These are phyloP conservation scores for Marasmius tenuissimus DNA, from an alignment of 1,284 basidiomycete species.

Conservation along the genomic window DNA sequence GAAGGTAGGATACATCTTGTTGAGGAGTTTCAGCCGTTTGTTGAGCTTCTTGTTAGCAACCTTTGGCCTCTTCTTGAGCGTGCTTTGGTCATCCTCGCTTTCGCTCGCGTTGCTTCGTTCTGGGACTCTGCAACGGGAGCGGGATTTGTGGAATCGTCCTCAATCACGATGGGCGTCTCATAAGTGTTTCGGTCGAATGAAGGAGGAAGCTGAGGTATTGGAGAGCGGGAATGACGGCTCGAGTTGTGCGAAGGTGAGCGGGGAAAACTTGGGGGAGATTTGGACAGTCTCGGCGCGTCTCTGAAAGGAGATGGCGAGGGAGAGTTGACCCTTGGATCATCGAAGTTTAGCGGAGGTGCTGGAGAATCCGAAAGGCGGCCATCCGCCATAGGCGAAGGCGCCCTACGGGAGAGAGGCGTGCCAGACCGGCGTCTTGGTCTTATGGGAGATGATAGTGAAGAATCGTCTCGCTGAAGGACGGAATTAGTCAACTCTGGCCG, in stretches of 20 bases:
- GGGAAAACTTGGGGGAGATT: background rate
- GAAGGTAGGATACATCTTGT: constrained; percentile 6
- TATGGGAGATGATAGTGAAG: too few species aligned
- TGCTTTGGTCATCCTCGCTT: background rate
- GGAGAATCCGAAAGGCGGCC: too few species aligned
- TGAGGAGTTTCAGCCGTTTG: background rate
- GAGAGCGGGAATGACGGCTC: background rate
- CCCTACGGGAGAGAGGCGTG: too few species aligned
- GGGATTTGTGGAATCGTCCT: background rate
- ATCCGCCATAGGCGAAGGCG: too few species aligned
- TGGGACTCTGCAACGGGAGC: background rate
- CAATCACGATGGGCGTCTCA: background rate
- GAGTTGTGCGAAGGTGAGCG: background rate
- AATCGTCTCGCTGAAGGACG: too few species aligned
- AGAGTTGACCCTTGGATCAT: background rate
- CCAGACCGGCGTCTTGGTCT: too few species aligned
- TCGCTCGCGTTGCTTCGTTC: background rate
- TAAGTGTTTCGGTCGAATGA: background rate
- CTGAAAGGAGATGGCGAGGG: background rate
- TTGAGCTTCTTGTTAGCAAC: background rate
- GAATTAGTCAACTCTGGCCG: too few species aligned
- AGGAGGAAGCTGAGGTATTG: background rate
- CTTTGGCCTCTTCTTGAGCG: too few species aligned
- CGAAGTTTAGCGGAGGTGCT: too few species aligned
- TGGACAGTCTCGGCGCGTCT: background rate